These are phyloP conservation scores for Tripidium arundinaceum DNA, from an alignment of 202 grass and related monocot genomes.

Conservation along the genomic window DNA sequence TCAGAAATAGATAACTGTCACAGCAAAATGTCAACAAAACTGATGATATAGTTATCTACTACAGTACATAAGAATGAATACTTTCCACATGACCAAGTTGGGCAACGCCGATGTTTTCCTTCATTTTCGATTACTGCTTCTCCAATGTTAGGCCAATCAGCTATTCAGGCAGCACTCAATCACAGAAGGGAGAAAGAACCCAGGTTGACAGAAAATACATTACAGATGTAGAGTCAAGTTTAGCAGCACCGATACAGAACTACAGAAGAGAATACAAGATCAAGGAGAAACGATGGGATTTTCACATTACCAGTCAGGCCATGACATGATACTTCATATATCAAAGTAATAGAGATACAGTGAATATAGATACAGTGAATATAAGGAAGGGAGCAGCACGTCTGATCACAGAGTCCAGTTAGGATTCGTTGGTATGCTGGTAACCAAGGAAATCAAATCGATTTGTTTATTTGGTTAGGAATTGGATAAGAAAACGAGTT, in stretches of 20 bases:
- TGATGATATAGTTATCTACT: neutral
- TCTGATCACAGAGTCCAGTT: too few species aligned
- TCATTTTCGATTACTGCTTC: neutral
- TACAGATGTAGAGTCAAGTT: neutral
- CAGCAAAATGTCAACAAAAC: neutral
- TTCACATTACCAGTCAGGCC: too few species aligned
- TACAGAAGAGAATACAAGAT: neutral
- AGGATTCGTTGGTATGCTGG: too few species aligned
- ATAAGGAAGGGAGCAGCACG: too few species aligned
- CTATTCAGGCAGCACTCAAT: neutral
- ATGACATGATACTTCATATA: too few species aligned
- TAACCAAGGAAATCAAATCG: too few species aligned
- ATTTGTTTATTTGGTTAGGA: too few species aligned
- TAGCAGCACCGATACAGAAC: neutral
- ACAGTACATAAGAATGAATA: neutral
- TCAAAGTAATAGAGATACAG: too few species aligned
- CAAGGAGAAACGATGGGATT: neutral
- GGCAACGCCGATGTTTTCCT: neutral
- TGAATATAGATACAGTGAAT: neutral
- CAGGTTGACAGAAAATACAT: neutral
- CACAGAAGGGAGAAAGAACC: neutral
- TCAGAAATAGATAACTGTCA: neutral
- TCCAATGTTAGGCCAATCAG: neutral
- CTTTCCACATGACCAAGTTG: neutral
- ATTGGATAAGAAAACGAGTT: too few species aligned